Conservation (phyloP, 371 early-diverging fungal genomes). For the Syncephalastrum racemosum region DNA sequence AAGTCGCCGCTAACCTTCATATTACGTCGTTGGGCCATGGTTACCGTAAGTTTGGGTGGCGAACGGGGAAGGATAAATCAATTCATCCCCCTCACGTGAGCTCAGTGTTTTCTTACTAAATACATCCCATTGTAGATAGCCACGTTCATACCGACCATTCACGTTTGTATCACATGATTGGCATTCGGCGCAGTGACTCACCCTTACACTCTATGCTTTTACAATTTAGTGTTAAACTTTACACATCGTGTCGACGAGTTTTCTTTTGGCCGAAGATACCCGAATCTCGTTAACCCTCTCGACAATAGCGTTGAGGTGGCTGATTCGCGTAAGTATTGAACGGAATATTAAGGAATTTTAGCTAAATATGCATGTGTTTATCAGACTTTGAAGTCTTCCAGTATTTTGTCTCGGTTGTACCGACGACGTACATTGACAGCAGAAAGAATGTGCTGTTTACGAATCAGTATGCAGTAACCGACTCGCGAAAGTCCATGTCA, state of each 20-base stretch:
- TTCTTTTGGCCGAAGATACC: conserved; percentile 86
- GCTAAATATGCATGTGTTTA: conserved; percentile 1
- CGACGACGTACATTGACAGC: conserved; percentile 80
- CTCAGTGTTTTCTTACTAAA: no score
- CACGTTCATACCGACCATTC: conserved; percentile 65
- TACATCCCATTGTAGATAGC: conserved; percentile 21
- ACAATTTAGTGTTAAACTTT: conserved; percentile 77
- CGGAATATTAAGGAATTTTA: not conserved
- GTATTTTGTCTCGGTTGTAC: conserved; percentile 82
- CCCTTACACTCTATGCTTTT: conserved; percentile 4
- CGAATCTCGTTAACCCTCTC: conserved; percentile 83
- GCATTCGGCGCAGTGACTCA: not conserved
- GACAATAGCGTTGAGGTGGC: conserved; percentile 77
- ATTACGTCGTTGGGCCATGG: conserved; percentile 91
- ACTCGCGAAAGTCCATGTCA: conserved; percentile 54
- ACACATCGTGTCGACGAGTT: conserved; percentile 91
- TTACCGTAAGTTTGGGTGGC: conserved; percentile 53
- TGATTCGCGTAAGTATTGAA: conserved; percentile 42
- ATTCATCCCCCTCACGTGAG: not conserved
- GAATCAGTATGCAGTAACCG: conserved; percentile 93
- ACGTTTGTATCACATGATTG: conserved; percentile 35
- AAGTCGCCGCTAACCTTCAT: conserved; percentile 87
- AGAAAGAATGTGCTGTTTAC: conserved; percentile 58
- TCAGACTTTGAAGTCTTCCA: conserved; percentile 74
- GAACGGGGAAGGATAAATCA: not conserved